Percentiles rank a stretch among this genome's conserved stretches.
These are phyloP conservation scores for Candida tibetensis DNA, from an alignment of 805 yeast species.

Conservation along the genomic window DNA sequence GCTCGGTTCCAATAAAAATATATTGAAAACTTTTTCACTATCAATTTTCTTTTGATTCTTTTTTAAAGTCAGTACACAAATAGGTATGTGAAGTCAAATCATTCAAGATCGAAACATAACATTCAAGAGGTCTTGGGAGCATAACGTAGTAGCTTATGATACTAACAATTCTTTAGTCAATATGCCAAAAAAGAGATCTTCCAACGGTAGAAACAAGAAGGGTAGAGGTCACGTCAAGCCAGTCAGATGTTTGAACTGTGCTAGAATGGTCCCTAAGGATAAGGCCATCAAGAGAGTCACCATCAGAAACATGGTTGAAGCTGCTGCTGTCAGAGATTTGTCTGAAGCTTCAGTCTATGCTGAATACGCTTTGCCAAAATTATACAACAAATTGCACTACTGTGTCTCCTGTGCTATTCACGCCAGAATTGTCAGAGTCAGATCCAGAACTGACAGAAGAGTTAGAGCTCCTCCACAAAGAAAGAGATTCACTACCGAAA, in stretches of 20 bases:
- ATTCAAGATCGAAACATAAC: neutral
- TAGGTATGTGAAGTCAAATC: slow-evolving; percentile 13
- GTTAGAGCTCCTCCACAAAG: slow-evolving; percentile 98
- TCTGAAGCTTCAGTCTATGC: slow-evolving; percentile 99
- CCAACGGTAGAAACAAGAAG: slow-evolving; percentile 99
- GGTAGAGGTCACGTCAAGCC: slow-evolving; percentile 99
- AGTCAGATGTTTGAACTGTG: slow-evolving; percentile 99
- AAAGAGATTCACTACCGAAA: slow-evolving; percentile 96
- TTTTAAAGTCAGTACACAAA: slow-evolving; percentile 12
- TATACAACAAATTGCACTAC: slow-evolving; percentile 99
- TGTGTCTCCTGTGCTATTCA: slow-evolving; percentile 99
- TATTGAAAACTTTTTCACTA: slow-evolving; percentile 8
- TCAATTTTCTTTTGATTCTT: slow-evolving; percentile 6
- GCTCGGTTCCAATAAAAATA: slow-evolving; percentile 6
- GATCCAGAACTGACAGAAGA: slow-evolving; percentile 99
- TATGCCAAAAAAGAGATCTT: slow-evolving; percentile 99
- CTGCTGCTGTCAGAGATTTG: slow-evolving; percentile 99
- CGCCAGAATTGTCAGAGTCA: slow-evolving; percentile 99
- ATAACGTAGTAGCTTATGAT: slow-evolving; percentile 6
- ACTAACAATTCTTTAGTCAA: slow-evolving; percentile 40
- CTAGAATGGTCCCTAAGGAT: slow-evolving; percentile 99
- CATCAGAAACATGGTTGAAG: slow-evolving; percentile 99
- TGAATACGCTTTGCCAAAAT: slow-evolving; percentile 99
- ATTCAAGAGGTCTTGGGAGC: too few relatives aligned
- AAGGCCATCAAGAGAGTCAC: slow-evolving; percentile 99